These are phyloP conservation scores for Diutina pseudorugosa DNA, from an alignment of 1,139 yeast genomes.

Conservation along the genomic window DNA sequence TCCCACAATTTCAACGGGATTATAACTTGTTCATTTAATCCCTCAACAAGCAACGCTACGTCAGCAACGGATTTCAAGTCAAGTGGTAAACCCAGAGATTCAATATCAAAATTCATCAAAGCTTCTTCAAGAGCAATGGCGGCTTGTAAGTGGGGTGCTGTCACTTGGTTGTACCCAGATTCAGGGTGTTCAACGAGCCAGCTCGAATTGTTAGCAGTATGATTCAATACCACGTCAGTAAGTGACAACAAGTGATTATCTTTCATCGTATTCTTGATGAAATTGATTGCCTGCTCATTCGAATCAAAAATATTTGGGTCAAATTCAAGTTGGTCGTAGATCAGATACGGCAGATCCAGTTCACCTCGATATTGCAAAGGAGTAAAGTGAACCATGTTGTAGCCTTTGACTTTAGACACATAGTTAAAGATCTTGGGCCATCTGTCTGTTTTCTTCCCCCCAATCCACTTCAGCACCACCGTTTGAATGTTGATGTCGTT, in stretches of 20 bases:
- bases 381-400: slow-evolving; percentile 92
- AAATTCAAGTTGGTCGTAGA: slow-evolving; percentile 70
- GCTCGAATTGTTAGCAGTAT: slow-evolving; percentile 79
- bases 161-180: slow-evolving; percentile 71
- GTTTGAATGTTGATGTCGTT: slow-evolving; percentile 80
- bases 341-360: slow-evolving; percentile 87
- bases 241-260: slow-evolving; percentile 57
- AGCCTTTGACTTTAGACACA: slow-evolving; percentile 54
- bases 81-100: slow-evolving; percentile 48
- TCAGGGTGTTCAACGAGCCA: slow-evolving; percentile 88
- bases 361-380: slow-evolving; percentile 85
- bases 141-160: slow-evolving; percentile 79
- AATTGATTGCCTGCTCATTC: slow-evolving; percentile 18
- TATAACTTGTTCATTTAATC: slow-evolving; percentile 55
- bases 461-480: slow-evolving; percentile 87
- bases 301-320: slow-evolving; percentile 53
- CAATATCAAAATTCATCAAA: slow-evolving; percentile 48
- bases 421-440: slow-evolving; percentile 61
- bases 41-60: slow-evolving; percentile 47
- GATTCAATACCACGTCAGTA: slow-evolving; percentile 91
- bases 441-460: slow-evolving; percentile 32
- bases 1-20: slow-evolving; percentile 72
- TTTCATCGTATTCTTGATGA: slow-evolving; percentile 27
- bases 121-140: slow-evolving; percentile 76
- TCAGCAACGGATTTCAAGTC: slow-evolving; percentile 38